These are phyloP conservation scores for Vickermania spadyakhi DNA, from an alignment of 208 protist species.

Conservation along the genomic window DNA sequence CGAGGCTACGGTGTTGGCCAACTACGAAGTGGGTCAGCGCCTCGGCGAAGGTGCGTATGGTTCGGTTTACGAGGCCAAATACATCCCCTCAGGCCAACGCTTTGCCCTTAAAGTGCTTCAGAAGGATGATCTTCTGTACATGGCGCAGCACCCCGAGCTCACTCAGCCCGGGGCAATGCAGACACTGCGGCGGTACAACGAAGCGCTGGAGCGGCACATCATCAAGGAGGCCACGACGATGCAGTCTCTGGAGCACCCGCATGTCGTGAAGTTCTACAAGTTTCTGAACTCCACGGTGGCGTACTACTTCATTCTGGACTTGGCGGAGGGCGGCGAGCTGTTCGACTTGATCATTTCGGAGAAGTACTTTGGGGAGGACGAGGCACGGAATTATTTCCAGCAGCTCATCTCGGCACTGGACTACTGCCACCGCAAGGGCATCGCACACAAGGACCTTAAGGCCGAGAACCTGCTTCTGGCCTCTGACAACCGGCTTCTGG, in stretches of 20 bases:
- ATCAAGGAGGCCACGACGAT: constrained; percentile 84
- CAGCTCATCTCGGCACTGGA: constrained; percentile 91
- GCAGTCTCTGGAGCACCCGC: constrained; percentile 81
- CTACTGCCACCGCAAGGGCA: constrained; percentile 89
- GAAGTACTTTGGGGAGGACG: constrained; percentile 74
- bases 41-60: constrained; percentile 85
- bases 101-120: constrained; percentile 87
- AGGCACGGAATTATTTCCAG: constrained; percentile 88
- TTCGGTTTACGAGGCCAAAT: constrained; percentile 78
- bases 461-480: constrained; percentile 85
- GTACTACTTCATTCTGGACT: constrained; percentile 88
- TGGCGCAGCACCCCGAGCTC: constrained; percentile 2
- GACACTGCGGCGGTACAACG: constrained; percentile 5
- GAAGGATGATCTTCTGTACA: constrained; percentile 51
- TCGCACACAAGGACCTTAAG: constrained; percentile 87
- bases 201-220: constrained; percentile 43
- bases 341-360: constrained; percentile 90
- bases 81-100: constrained; percentile 61
- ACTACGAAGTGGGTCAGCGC: constrained; percentile 68
- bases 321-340: constrained; percentile 89
- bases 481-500: constrained; percentile 52
- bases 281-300: constrained; percentile 76
- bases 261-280: constrained; percentile 86
- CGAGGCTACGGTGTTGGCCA: constrained; percentile 54
- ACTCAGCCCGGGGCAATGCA: background rate